Evolutionary conservation across 2,329 filamentous ascomycete genomes (phyloP).

Genomic region (Calonectria montana): DNA sequence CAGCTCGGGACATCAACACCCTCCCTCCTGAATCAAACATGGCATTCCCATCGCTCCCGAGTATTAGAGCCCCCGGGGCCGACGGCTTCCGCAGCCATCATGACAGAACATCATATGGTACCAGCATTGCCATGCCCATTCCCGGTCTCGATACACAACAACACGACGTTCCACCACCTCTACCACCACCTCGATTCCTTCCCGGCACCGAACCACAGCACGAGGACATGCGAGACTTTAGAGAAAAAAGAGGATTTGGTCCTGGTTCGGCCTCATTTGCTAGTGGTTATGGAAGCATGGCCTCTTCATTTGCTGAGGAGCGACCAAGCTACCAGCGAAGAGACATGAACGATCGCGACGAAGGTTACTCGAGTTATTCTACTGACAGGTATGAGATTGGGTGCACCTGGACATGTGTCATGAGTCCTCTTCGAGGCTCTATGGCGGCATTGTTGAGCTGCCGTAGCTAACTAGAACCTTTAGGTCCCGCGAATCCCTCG

Average conservation of each 20-base stretch:
- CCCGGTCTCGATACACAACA: slow-evolving; percentile 49
- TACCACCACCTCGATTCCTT: slow-evolving; percentile 58
- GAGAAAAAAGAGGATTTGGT: slow-evolving; percentile 44
- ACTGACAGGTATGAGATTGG: slow-evolving; percentile 48
- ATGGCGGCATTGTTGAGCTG: not conserved
- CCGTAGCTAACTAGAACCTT: slow-evolving; percentile 30
- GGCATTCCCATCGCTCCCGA: slow-evolving; percentile 53
- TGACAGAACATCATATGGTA: slow-evolving; percentile 46
- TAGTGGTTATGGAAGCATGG: slow-evolving; percentile 56
- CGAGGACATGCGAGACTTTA: slow-evolving; percentile 46
- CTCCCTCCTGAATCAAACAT: slow-evolving; percentile 42
- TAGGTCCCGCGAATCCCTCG: slow-evolving; percentile 56
- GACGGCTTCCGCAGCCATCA: slow-evolving; percentile 45
- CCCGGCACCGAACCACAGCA: slow-evolving; percentile 50
- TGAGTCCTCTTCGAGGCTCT: slow-evolving; percentile 6
- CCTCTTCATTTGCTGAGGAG: slow-evolving; percentile 49
- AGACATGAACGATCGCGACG: slow-evolving; percentile 49
- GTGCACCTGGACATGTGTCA: not conserved
- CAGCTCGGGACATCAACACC: slow-evolving; percentile 38
- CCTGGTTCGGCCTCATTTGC: slow-evolving; percentile 45
- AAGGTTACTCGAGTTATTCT: slow-evolving; percentile 58
- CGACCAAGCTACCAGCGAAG: slow-evolving; percentile 48
- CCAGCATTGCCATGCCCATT: slow-evolving; percentile 56
- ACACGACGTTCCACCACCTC: slow-evolving; percentile 54
- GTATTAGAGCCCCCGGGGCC: slow-evolving; percentile 49